A percentile compares a stretch with the other conserved stretches of the same genome.
These are phyloP conservation scores for Emericellopsis cladophorae DNA, from an alignment of 2,329 filamentous ascomycete species.

Conservation along the genomic window DNA sequence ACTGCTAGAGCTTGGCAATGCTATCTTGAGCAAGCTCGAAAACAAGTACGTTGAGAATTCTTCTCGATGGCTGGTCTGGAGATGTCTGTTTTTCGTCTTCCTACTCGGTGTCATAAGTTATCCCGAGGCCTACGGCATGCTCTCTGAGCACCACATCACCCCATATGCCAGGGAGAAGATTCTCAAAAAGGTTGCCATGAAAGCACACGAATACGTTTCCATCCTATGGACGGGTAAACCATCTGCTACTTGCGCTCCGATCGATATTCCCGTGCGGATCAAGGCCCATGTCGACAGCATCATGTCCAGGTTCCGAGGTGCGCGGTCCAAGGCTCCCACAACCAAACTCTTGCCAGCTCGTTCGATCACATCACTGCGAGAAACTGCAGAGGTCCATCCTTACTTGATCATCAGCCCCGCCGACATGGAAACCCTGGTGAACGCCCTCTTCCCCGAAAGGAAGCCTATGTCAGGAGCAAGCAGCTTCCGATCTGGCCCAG, in stretches of 20 bases:
- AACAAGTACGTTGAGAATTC: constrained; percentile 60
- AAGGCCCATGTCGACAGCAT: constrained; percentile 62
- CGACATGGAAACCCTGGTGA: constrained; percentile 69
- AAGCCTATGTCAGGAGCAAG: constrained; percentile 50
- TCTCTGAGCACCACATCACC: constrained; percentile 85
- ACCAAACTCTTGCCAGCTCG: constrained; percentile 57
- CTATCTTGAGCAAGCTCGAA: constrained; percentile 68
- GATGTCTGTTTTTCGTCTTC: constrained; percentile 88
- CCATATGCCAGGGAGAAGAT: constrained; percentile 81
- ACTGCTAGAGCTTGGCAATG: constrained; percentile 71
- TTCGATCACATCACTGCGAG: constrained; percentile 58
- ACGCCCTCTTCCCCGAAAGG: constrained; percentile 70
- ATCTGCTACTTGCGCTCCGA: constrained; percentile 36
- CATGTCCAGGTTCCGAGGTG: constrained; percentile 47
- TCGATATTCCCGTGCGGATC: constrained; percentile 44
- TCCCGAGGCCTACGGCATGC: constrained; percentile 68
- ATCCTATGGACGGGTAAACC: constrained; percentile 60
- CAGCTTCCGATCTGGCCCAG: constrained; percentile 53
- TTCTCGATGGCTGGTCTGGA: constrained; percentile 72
- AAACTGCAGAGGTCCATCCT: constrained; percentile 67
- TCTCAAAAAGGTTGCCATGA: constrained; percentile 65
- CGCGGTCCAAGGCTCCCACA: constrained; percentile 31
- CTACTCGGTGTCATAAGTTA: constrained; percentile 73
- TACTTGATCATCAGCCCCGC: constrained; percentile 70
- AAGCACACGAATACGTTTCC: constrained; percentile 66